Base-by-base conservation (phyloP, 2,329 filamentous ascomycete genomes). In the Gaeumannomyces tritici region DNA sequence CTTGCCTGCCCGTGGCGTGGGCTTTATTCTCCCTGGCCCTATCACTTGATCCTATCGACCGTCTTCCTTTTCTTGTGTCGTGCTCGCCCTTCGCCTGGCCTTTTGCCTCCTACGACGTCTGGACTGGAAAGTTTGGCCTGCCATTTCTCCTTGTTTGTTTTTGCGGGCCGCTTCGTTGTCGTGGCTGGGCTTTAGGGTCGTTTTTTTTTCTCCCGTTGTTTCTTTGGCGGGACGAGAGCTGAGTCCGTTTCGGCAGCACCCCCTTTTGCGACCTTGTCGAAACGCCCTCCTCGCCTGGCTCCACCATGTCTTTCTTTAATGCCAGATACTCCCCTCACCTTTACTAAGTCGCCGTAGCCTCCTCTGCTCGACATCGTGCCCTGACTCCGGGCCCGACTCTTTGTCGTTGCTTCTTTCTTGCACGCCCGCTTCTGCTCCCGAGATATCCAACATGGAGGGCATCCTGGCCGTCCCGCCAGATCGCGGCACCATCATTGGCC, bases 381-480 rank as follows among this genome's bases (percentile, higher is more conserved):
- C 26, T 59, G n/a, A 35, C 57, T 35, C 31, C 31, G 11, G 21
- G 24, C 31, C 24, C 57, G 13, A 18, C 57, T 21, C 8, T 35
- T 35, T 59, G 31, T 26, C n/a, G 35, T 27, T 35, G 57, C 31
- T 35, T 42, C 27, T 42, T 59, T 27, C 15, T 18, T 21, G 26
- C 31, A 59, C 42, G 15, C 33, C 15, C 26, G 35, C 15, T 51
- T 54, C 26, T 54, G 33, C 59, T 21, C 59, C 57, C n/a, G 57
- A 12, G 57, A 24, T 15, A 59, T 18, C 31, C 1, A 58, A 18
- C 31, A 82, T 83, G 79, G 81, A 83, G 69, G 81, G 80, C 26
- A 71, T 74, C 66, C 72, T 83, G 68, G 71, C 77, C 62, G 73
- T 79, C 33, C 81, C 81, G 61, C 81, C 81, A 3, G 81, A 83